Evolutionary conservation across 768 basidiomycete genomes (phyloP).

Genomic region (Hygrocybe punicea): DNA sequence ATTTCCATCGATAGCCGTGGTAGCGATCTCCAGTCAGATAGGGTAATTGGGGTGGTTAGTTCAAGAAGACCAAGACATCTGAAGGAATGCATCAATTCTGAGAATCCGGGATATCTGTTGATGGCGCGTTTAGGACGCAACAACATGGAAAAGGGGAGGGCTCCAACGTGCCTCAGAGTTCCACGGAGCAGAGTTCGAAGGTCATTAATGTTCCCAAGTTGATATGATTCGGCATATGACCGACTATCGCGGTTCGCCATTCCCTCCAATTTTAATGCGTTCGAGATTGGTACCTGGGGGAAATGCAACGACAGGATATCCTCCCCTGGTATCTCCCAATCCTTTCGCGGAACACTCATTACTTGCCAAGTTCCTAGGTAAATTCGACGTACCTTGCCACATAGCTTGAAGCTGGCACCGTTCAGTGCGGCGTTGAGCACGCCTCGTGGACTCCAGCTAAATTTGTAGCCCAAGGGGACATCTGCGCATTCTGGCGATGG

Average conservation of each 20-base stretch:
- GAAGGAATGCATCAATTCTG: slow-evolving; percentile 70
- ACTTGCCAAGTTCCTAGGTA: background rate
- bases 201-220: slow-evolving; percentile 40
- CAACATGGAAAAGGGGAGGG: background rate
- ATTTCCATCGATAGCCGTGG: slow-evolving; percentile 14
- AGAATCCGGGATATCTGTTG: slow-evolving; percentile 79
- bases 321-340: slow-evolving; percentile 47
- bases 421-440: slow-evolving; percentile 81
- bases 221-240: slow-evolving; percentile 64
- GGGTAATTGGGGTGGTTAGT: slow-evolving; percentile 30
- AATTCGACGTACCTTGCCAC: slow-evolving; percentile 46
- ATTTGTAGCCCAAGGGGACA: slow-evolving; percentile 84
- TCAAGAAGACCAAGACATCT: slow-evolving; percentile 66
- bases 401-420: slow-evolving; percentile 60
- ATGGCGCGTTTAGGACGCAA: background rate
- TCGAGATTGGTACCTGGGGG: slow-evolving; percentile 61
- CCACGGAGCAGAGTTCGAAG: slow-evolving; percentile 75
- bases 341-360: slow-evolving; percentile 30
- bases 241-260: slow-evolving; percentile 83
- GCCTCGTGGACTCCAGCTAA: slow-evolving; percentile 89
- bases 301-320: slow-evolving; percentile 58
- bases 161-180: slow-evolving; percentile 60
- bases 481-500: slow-evolving; percentile 67
- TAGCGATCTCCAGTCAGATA: slow-evolving; percentile 41
- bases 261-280: slow-evolving; percentile 63